Conservation (phyloP, 1,139 yeast genomes). For the Suhomyces wounanorum region DNA sequence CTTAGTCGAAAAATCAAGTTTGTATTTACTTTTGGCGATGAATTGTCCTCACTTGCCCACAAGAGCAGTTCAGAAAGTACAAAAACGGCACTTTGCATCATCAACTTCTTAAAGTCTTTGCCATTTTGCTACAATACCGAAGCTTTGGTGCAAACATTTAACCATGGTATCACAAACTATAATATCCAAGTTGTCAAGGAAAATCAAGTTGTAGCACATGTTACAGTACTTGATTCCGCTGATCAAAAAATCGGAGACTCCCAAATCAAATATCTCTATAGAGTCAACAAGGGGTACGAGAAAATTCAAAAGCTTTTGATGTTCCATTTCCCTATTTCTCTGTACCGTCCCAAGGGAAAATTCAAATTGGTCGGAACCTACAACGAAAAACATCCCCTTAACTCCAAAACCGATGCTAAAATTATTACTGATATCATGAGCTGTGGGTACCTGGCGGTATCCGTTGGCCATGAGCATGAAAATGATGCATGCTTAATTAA, state of each 20-base stretch:
- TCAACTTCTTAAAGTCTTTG: conserved; percentile 31
- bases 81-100: conserved; percentile 12
- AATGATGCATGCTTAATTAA: conserved; percentile 51
- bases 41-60: conserved; percentile 10
- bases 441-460: conserved; percentile 44
- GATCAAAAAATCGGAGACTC: conserved; percentile 30
- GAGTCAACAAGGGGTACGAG: conserved; percentile 10
- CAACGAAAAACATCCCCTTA: conserved; percentile 46
- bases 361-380: conserved; percentile 53
- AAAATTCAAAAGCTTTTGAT: conserved; percentile 39
- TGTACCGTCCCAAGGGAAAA: conserved; percentile 50
- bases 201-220: conserved; percentile 24
- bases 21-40: conserved; percentile 45
- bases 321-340: conserved; percentile 54
- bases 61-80: background rate
- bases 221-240: conserved; percentile 40
- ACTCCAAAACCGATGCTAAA: conserved; percentile 35
- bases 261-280: conserved; percentile 29
- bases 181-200: conserved; percentile 27
- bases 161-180: conserved; percentile 43
- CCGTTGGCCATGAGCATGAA: conserved; percentile 58
- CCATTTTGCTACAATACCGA: conserved; percentile 41
- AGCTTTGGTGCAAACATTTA: conserved; percentile 15
- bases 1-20: conserved; percentile 34
- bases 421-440: conserved; percentile 39